A percentile compares a stretch with the other conserved stretches of the same genome.
Evolutionary conservation across 1,139 yeast genomes (phyloP).

Genomic region (Geotrichum citri-aurantii): DNA sequence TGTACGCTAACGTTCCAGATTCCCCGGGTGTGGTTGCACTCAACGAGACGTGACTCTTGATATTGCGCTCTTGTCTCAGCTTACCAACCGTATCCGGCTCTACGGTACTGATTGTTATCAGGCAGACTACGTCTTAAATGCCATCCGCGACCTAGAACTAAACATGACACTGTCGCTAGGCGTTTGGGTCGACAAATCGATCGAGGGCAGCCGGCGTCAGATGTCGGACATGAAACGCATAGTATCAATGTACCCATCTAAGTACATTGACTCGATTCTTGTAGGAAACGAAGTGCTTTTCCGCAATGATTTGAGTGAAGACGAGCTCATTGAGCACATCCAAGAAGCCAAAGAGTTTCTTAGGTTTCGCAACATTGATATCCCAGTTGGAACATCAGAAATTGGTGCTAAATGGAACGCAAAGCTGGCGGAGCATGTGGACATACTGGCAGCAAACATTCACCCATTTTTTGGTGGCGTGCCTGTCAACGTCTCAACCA

Average conservation of each 20-base stretch:
- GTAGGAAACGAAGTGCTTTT: conserved; percentile 63
- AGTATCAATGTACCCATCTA: conserved; percentile 43
- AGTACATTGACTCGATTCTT: conserved; percentile 47
- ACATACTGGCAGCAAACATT: conserved; percentile 57
- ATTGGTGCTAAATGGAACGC: conserved; percentile 43
- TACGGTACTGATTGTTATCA: conserved; percentile 65
- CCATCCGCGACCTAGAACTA: conserved; percentile 47
- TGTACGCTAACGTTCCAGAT: too few relatives aligned
- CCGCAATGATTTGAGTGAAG: conserved; percentile 45
- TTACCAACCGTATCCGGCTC: conserved; percentile 53
- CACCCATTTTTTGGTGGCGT: conserved; percentile 69
- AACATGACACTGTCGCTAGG: conserved; percentile 59
- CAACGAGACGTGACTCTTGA: conserved; percentile 50
- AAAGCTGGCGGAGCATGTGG: conserved; percentile 40
- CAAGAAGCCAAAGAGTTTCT: conserved; percentile 41
- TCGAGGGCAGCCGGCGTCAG: conserved; percentile 41
- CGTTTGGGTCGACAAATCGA: conserved; percentile 53
- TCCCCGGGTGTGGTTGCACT: conserved; percentile 43
- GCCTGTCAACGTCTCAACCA: conserved; percentile 43
- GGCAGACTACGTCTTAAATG: conserved; percentile 47
- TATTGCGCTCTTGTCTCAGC: conserved; percentile 50
- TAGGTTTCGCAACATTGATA: conserved; percentile 30
- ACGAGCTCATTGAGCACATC: conserved; percentile 43
- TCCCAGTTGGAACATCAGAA: conserved; percentile 55
- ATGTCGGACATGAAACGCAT: conserved; percentile 39